Base-by-base conservation (phyloP, 371 early-diverging fungal species). In the Mucor piriformis region DNA sequence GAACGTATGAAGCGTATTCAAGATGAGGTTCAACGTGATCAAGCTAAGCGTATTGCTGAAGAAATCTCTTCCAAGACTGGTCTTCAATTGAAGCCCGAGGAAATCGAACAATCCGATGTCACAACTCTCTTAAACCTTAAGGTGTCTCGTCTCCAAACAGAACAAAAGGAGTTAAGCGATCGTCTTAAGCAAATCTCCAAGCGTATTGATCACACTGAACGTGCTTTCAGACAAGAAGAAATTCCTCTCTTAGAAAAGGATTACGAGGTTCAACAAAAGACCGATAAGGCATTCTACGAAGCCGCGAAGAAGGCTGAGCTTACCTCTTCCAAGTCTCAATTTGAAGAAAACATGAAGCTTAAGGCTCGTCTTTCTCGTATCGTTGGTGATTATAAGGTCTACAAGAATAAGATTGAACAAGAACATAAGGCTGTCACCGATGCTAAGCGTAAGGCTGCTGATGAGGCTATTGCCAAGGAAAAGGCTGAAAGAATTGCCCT, bases 161-260 rank as follows among this genome's bases (percentile, higher is more conserved):
- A 95, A 71, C 88, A 91, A 80, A 81, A 83, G 33, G 95, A 94
- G 67, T 77, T 90, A 65, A 82, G 87, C 57, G 72, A 84, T 42
- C 87, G 89, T 61, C 81, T 92, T 59, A 88, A 85, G 77, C 72
- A 85, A 33, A 76, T 93, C 54, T 80, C 83, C 63, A 92, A 93
- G 68, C 86, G 91, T 64, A 60, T 92, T 35, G 99, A 99, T 74
- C 94, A 95, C 71, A 77, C 88, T n/a, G 97, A 96, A 77, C 95
- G 99, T 72, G 99, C 98, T n/a, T 91, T 82, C 77, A 94, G 98
- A 63, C 84, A 88, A 74, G 91, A 90, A 66, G 99, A 99, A 83
- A 90, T 91, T 63, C 94, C 98, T 25, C 77, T 97, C 16, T 84
- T 97, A 54, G 89, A 86, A 37, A 85, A 89, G 67, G 98, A 97